Base-by-base conservation (phyloP, 805 yeast species). In the Zygosaccharomyces kombuchaensis region DNA sequence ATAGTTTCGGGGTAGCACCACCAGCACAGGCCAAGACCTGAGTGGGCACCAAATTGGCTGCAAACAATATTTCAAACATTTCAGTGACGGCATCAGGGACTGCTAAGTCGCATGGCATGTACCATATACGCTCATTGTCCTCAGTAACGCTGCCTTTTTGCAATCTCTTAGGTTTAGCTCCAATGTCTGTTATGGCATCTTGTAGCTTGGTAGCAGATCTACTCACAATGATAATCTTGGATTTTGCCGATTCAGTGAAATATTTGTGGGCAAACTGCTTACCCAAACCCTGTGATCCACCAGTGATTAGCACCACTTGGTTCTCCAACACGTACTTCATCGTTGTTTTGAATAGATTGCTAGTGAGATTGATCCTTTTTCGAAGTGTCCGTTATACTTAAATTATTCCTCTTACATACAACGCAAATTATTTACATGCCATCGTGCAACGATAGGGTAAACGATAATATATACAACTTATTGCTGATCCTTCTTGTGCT, bases 271-370 rank as follows among this genome's bases (percentile, higher is more conserved):
- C 96, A 46, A 91, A 65, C 31, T 84, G 86, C 2, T 81, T 81
- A 0, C 99, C 99, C 1, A 91, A 70, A 0, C 99, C 99, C 59
- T 91, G 99, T 0, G 96, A 88, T 0, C 88, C 98, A 3, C 99
- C 99, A 0, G 96, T 78, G n/a, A 91, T 74, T 13, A 91, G 74
- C 2, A 84, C 89, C 1, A 77, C 61, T 59, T 75, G 77, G 22
- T 76, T 75, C 41, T 73, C 69, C 9, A 77, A 69, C 2, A 36
- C 40, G 45, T 46, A 61, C 35, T 47, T 43, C 59, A 59, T 57
- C 12, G 36, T 16, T 22, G 17, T 10, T 22, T 13, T 26, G 36
- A 13, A 9, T 21, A 13, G 23, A 32, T 38, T 35, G 38, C 25
- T 3, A 5, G 21, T 19, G 21, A 19, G 3, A 5, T 19, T 19